Evolutionary conservation across 75 land plant genomes (phyloP).

Genomic region (Pinus taeda): DNA sequence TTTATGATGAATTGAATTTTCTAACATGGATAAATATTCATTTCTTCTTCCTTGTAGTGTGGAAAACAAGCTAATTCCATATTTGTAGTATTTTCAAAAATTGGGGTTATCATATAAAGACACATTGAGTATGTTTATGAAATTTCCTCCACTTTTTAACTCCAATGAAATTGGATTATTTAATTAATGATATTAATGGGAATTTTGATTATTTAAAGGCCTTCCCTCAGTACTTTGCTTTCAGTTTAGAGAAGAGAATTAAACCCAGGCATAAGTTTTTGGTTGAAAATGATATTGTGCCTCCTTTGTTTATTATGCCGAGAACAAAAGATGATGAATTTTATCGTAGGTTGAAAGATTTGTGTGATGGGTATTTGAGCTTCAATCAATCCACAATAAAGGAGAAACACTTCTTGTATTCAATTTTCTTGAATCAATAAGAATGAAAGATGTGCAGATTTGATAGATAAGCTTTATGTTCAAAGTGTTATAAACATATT

Average conservation of each 20-base stretch:
- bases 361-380: too few relatives aligned
- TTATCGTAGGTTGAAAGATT: conserved; percentile 23
- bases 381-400: too few relatives aligned
- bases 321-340: conserved; percentile 47
- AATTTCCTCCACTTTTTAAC: conserved; percentile 77
- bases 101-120: conserved; percentile 53
- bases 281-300: conserved; percentile 39
- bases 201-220: conserved; percentile 55
- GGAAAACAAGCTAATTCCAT: conserved; percentile 61
- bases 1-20: conserved; percentile 54
- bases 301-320: conserved; percentile 59
- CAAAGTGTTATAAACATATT: too few relatives aligned
- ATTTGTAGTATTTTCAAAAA: conserved; percentile 51
- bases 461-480: too few relatives aligned
- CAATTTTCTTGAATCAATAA: too few relatives aligned
- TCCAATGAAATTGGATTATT: conserved; percentile 68
- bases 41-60: conserved; percentile 61
- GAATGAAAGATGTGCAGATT: too few relatives aligned
- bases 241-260: conserved; percentile 77
- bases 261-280: conserved; percentile 65
- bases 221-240: conserved; percentile 91
- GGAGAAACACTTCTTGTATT: too few relatives aligned
- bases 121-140: conserved; percentile 44
- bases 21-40: conserved; percentile 42
- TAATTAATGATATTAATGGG: conserved; percentile 65